Base-by-base conservation (phyloP, 371 early-diverging fungal species). In the Umbelopsis sp. region DNA sequence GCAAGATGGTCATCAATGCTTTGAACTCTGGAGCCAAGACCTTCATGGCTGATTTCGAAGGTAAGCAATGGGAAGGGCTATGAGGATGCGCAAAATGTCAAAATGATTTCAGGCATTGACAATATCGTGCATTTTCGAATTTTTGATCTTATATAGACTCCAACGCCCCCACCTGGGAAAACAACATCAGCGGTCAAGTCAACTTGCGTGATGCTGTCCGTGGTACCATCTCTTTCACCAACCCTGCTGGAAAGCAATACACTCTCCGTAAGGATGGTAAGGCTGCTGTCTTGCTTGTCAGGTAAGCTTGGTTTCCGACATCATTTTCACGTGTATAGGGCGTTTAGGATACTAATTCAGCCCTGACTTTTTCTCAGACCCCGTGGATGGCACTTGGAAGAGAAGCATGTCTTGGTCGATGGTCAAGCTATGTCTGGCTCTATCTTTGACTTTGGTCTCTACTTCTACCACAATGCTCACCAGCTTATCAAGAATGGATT, bases 1-100 rank as follows among this genome's bases (percentile, higher is more conserved):
- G 98, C 73, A 97, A 97, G 84, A 97, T 97, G 98, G 96, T 97
- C 73, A 97, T 97, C 80, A 97, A 97, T 71, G 98, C 97, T 35
- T 84, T 97, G 74, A 97, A 97, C 86, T 91, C 95, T 12, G 96
- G 94, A 10, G 93, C 98, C 35, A 81, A 84, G 68, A 95, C 95
- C 62, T 97, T 91, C 79, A 97, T 97, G 98, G 98, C 98, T 25
- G 98, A 97, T 78, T 96, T 97, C 76, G 98, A 97, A 86, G 93
- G 92, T 90, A 82, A 68, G 44, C 38, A 18, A 38, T 52, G 44
- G 24, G 20, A 65, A 44, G 52, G 10, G 46, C 24, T 16, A 22
- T 18, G 6, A 24, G 57, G 37, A 1, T 18, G 25, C 2, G 7
- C 7, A 11, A 2, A 22, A 50, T 24, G 53, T 37, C 3, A 38